Conservation (phyloP, 148 eudicot genomes). For the Amaranthus hypochondriacus region DNA sequence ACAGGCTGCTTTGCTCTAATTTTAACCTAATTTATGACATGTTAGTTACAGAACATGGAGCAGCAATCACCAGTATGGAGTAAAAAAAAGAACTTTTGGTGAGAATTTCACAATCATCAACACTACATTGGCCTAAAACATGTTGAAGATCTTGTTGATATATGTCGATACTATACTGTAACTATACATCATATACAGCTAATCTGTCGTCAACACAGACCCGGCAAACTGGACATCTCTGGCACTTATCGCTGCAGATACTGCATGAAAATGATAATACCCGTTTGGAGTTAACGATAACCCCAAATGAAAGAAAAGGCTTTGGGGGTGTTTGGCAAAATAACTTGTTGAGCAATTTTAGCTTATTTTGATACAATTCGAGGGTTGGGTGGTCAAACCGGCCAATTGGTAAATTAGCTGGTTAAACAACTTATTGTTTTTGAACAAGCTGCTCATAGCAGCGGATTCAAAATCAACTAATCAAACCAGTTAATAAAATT, state of each 20-base stretch:
- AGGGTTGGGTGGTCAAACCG: no score
- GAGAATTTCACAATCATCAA: conserved; percentile 11
- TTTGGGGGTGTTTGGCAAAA: no score
- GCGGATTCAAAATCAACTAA: no score
- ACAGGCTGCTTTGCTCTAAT: background rate
- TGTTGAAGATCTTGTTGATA: background rate
- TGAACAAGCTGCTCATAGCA: no score
- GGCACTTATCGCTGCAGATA: conserved; percentile 69
- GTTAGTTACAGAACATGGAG: background rate
- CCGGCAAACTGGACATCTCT: conserved; percentile 83
- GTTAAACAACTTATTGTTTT: no score
- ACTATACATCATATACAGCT: conserved; percentile 82
- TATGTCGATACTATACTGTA: background rate
- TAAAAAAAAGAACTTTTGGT: conserved; percentile 10
- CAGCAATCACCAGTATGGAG: conserved; percentile 15
- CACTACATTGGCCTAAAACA: background rate
- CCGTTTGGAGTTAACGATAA: no score
- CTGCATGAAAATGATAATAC: conserved; percentile 43
- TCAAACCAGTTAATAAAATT: no score
- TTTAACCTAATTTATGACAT: conserved; percentile 7
- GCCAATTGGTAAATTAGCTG: no score
- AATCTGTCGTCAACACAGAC: conserved; percentile 61
- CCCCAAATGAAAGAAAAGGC: no score
- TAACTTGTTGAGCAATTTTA: no score
- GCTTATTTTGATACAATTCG: no score